Base-by-base conservation (phyloP, 1,284 basidiomycete species). In the Spongiforma sp. region DNA sequence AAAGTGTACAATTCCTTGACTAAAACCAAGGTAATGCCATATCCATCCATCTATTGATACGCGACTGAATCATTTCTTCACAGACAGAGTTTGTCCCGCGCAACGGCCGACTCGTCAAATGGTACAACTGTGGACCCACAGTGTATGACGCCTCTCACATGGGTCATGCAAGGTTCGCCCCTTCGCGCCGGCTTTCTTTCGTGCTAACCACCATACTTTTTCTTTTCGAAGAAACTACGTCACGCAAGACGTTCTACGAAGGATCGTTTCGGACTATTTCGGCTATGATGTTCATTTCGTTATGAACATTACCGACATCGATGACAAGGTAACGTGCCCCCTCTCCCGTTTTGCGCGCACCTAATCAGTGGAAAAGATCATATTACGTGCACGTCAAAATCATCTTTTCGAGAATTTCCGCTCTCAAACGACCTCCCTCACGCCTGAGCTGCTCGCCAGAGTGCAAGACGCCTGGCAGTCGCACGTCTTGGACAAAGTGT, bases 121-220 rank as follows among this genome's bases (percentile, higher is more conserved):
- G 98, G 98, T 99, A 99, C 79, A 98, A 97, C 77, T 98, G 96
- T 75, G 96, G 98, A 10, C 98, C 98, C n/a, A 99, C 98, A 2
- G 98, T 99, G 10, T 99, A 99, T 77, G 98, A 99, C 84, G 89
- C 95, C 17, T 93, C 95, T 54, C 98, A 99, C 78, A 97, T 99
- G 95, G 98, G 98, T 6, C 98, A 99, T 82, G 98, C 98, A 10
- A 89, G 96, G 96, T 96, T 69, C 68, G 84, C 59, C 46, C 58
- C 60, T 63, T 62, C 58, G 65, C 57, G 52, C 61, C 56, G 57
- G 65, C 52, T 48, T 7, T 15, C 52, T 48, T 7, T 15, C 61
- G 36, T 59, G 54, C 61, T 64, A 70, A 71, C 64, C 60, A 24
- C n/a, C n/a, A n/a, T n/a, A n/a, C n/a, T 56, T 66, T 37, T 37